Conservation (phyloP, 257 asterid species). For the Catharanthus roseus region DNA sequence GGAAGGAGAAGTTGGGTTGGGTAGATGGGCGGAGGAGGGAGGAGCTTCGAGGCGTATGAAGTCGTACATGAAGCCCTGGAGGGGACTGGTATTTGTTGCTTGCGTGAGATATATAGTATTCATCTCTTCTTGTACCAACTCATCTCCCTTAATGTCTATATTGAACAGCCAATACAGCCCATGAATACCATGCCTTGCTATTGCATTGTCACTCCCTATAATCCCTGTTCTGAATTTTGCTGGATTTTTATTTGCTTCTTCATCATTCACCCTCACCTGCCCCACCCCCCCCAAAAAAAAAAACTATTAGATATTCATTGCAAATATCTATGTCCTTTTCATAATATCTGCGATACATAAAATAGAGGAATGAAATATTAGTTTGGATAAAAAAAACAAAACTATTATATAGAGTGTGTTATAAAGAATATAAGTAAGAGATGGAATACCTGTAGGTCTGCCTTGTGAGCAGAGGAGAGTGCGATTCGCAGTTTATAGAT, state of each 20-base stretch:
- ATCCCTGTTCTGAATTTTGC: slow-evolving; percentile 61
- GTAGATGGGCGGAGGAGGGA: not conserved
- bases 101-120: slow-evolving; percentile 55
- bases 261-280: slow-evolving; percentile 61
- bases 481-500: slow-evolving; percentile 58
- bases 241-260: slow-evolving; percentile 26
- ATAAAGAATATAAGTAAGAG: no score
- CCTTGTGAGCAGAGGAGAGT: slow-evolving; percentile 54
- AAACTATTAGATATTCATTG: no score
- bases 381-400: no score
- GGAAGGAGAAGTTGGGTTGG: no score
- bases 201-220: slow-evolving; percentile 73
- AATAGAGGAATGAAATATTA: no score
- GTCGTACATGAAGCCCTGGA: slow-evolving; percentile 73
- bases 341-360: no score
- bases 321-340: no score
- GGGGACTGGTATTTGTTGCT: slow-evolving; percentile 43
- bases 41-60: slow-evolving; percentile 64
- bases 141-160: slow-evolving; percentile 29
- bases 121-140: slow-evolving; percentile 37
- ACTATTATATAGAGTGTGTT: no score
- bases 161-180: slow-evolving; percentile 62
- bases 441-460: slow-evolving; percentile 57
- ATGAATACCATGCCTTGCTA: slow-evolving; percentile 74
- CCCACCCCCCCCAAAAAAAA: no score